Conservation (phyloP, 1,284 basidiomycete species). For the Retiboletus flavoniger region DNA sequence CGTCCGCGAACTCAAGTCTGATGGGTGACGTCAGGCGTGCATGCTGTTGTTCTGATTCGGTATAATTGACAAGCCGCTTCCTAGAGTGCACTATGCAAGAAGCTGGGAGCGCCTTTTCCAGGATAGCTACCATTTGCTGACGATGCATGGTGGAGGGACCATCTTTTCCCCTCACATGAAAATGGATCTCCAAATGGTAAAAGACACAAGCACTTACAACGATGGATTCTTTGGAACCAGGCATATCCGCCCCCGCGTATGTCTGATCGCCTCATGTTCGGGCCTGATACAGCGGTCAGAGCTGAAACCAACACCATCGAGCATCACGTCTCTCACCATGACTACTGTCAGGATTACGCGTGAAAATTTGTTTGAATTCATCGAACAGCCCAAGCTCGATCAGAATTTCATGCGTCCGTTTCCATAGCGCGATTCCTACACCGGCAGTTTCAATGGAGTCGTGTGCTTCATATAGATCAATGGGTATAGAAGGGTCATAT, state of each 20-base stretch:
- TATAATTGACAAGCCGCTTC: conserved; percentile 23
- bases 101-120: conserved; percentile 20
- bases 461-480: conserved; percentile 25
- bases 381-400: conserved; percentile 21
- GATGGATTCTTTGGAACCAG: conserved; percentile 15
- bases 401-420: conserved; percentile 8
- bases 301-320: not conserved
- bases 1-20: conserved; percentile 21
- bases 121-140: conserved; percentile 23
- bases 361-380: conserved; percentile 15
- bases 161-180: conserved; percentile 5
- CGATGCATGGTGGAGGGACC: conserved; percentile 20
- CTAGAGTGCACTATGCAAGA: conserved; percentile 22
- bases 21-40: not conserved
- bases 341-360: not conserved
- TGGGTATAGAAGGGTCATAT: conserved; percentile 19
- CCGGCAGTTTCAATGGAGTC: conserved; percentile 13
- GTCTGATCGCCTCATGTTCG: conserved; percentile 15
- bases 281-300: not conserved
- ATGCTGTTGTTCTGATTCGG: not conserved
- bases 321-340: not conserved
- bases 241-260: conserved; percentile 22
- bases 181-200: not conserved
- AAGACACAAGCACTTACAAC: conserved; percentile 5
- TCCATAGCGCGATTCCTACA: conserved; percentile 17